phyloP scores from a whole-genome alignment of 805 yeast species.

The Kluyveromyces siamensis region DNA sequence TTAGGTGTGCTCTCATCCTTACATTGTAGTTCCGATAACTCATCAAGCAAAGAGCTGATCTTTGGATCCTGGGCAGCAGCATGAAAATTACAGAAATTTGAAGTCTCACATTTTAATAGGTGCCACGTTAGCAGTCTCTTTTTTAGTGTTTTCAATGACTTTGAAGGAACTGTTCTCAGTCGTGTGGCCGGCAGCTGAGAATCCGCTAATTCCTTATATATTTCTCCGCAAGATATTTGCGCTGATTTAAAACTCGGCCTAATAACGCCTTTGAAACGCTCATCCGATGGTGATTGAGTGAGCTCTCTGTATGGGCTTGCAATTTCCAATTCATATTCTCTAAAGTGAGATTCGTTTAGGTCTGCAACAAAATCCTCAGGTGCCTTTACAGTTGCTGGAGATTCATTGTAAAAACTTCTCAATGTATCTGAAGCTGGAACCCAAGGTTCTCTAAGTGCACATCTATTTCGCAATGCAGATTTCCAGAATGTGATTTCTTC shows the following conservation, averaged over 20 bases:
- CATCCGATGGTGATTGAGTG: not conserved
- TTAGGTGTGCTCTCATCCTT: not conserved
- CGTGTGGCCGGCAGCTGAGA: not conserved
- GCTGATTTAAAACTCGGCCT: not conserved
- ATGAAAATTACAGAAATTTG: not conserved
- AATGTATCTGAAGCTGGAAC: conserved; percentile 12
- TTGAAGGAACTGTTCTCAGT: not conserved
- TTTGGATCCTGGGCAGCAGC: not conserved
- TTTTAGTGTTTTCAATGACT: not conserved
- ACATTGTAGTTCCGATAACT: not conserved
- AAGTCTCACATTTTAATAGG: not conserved
- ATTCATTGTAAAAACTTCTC: conserved; percentile 4
- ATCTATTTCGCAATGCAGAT: conserved; percentile 17
- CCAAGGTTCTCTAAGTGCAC: conserved; percentile 30
- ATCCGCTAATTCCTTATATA: not conserved
- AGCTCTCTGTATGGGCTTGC: conserved; percentile 11
- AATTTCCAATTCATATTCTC: conserved; percentile 12
- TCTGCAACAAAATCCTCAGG: conserved; percentile 11
- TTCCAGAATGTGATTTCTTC: conserved; percentile 33
- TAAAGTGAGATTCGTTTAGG: conserved; percentile 11
- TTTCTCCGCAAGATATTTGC: not conserved
- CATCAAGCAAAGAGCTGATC: not conserved
- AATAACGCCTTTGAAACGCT: too few relatives aligned
- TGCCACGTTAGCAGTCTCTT: not conserved
- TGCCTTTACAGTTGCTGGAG: not conserved